Evolutionary conservation across 2,329 filamentous ascomycete species (phyloP), one percentile per base, ranked within the genome.

Genomic region (Xylaria hypoxylon): DNA sequence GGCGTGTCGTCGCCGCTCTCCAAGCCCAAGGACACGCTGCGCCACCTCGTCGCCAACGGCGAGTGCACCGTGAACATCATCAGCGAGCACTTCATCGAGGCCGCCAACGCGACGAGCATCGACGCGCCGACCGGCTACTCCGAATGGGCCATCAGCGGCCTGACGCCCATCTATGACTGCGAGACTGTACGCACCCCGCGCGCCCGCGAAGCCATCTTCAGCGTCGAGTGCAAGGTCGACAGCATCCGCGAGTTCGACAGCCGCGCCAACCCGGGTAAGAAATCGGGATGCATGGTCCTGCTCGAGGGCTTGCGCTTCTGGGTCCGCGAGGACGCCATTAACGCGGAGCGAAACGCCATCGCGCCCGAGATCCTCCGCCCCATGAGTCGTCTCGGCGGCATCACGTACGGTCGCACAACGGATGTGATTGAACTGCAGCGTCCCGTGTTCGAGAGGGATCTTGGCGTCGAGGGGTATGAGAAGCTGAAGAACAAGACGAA

Each of bases 31-130:
- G 94, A 97, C 78, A 90, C 91, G 42, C 82, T 97, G 60, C 84
- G 83, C 73, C 96, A 97, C 77, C 81, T 97, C 63, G 74, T 85
- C 8, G 91, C 91, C 42, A 89, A 86, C 0, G 81, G 85, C 51
- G 93, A 97, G 81, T 95, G 92, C 79, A 88, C 89, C 64, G 90
- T 97, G 81, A 97, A 96, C 81, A 92, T 97, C 75, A 92, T 97
- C 75, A 89, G 87, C 8, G 94, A 97, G 81, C 87, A 90, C 76
- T 97, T 90, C 76, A 76, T 96, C 75, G 94, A 97, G 82, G 94
- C 94, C 0, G 94, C 94, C 53, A 97, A 97, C 79, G 84, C 89
- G n/a, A 87, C 90, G 2, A 86, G 86, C 53, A 88, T 96, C 73
- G 92, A 97, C 78, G 87, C 92, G 0, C 94, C 94, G 0, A 89